Percentiles rank a stretch among this genome's conserved stretches.
Evolutionary conservation across 2,329 filamentous ascomycete species (phyloP).

Genomic region (Aureobasidium subglaciale): DNA sequence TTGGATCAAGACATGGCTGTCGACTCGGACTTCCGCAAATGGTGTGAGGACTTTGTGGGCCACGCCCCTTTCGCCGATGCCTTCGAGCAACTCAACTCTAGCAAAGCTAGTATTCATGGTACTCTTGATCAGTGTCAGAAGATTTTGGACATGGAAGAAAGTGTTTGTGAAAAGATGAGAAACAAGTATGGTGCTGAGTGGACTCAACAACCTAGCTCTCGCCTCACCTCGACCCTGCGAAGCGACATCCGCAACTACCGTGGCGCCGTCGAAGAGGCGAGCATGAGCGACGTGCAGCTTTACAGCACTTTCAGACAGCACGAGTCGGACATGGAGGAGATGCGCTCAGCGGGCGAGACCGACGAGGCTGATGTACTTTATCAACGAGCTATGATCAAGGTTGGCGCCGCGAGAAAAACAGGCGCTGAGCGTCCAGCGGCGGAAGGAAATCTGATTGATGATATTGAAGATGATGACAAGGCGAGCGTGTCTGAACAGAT

Average conservation of each 20-base stretch:
- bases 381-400: constrained; percentile 76
- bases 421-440: constrained; percentile 49
- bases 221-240: constrained; percentile 78
- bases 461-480: constrained; percentile 79
- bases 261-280: constrained; percentile 82
- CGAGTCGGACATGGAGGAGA: constrained; percentile 86
- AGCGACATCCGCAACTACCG: constrained; percentile 83
- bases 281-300: constrained; percentile 76
- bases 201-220: constrained; percentile 92
- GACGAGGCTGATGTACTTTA: constrained; percentile 86
- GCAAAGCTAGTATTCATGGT: constrained; percentile 67
- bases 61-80: constrained; percentile 72
- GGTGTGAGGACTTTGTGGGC: constrained; percentile 87
- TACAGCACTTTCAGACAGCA: constrained; percentile 78
- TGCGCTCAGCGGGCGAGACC: constrained; percentile 79
- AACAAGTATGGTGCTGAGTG: constrained; percentile 94
- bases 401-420: constrained; percentile 50
- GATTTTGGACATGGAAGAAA: constrained; percentile 93
- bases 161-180: constrained; percentile 97
- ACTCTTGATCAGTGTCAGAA: constrained; percentile 75
- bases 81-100: constrained; percentile 69
- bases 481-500: constrained; percentile 86
- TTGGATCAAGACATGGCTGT: constrained; percentile 83
- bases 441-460: constrained; percentile 80
- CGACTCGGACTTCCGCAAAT: constrained; percentile 84